A percentile compares a stretch with the other conserved stretches of the same genome.
Conservation (phyloP, 768 basidiomycete genomes). For the Agrocybe pediades region DNA sequence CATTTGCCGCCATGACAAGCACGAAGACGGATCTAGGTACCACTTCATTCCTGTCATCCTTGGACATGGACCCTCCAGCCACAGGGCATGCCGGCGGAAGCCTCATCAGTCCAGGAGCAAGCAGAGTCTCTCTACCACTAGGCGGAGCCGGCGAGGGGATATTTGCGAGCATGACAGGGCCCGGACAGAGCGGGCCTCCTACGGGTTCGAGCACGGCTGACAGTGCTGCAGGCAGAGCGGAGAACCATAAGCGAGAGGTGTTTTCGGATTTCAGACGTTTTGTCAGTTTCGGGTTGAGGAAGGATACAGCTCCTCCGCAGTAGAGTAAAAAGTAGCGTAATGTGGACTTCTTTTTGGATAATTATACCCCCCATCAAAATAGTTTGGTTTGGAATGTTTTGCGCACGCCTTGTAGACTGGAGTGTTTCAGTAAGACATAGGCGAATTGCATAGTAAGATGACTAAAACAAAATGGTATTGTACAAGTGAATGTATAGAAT, state of each 20-base stretch:
- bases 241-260: constrained; percentile 69
- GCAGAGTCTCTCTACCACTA: constrained; percentile 57
- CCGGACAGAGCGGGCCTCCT: constrained; percentile 58
- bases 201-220: constrained; percentile 56
- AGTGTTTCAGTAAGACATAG: no score
- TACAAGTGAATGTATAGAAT: constrained; percentile 2
- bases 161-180: constrained; percentile 62
- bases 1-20: constrained; percentile 91
- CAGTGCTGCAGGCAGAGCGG: constrained; percentile 33
- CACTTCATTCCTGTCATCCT: constrained; percentile 88
- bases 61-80: constrained; percentile 92
- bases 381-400: no score
- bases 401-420: no score
- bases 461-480: constrained; percentile 6
- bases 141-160: constrained; percentile 52
- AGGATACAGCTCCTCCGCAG: constrained; percentile 48
- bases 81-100: constrained; percentile 48
- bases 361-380: no score
- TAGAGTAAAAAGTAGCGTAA: not conserved
- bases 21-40: constrained; percentile 86
- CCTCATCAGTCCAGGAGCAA: constrained; percentile 66
- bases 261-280: constrained; percentile 89
- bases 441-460: no score
- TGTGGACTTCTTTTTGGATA: not conserved
- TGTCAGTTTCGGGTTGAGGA: constrained; percentile 85